Evolutionary conservation across 768 basidiomycete species (phyloP).

Genomic region (Calocera cornea): DNA sequence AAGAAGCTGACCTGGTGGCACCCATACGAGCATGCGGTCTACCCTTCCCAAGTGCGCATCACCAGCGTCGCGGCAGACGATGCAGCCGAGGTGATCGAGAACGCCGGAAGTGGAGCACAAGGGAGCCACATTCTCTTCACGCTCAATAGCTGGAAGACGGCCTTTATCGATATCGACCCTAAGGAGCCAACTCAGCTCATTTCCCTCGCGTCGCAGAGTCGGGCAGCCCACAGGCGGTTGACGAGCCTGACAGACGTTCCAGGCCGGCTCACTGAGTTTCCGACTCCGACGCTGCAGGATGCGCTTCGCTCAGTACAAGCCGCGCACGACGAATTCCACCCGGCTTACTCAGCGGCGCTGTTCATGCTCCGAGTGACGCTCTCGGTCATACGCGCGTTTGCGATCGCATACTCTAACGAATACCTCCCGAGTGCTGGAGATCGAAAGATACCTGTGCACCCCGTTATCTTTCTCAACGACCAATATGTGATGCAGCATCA

Average conservation of each 20-base stretch:
- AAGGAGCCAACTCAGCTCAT: not conserved
- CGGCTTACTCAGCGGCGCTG: not conserved
- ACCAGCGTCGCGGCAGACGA: conserved; percentile 1
- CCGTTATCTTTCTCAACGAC: not conserved
- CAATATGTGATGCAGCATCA: not conserved
- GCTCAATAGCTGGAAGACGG: not conserved
- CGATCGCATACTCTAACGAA: not conserved
- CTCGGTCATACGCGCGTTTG: not conserved
- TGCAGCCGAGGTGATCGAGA: not conserved
- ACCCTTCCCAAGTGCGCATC: not conserved
- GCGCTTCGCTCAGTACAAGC: not conserved
- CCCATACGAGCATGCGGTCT: not conserved
- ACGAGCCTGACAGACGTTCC: not conserved
- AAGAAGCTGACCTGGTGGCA: conserved; percentile 3
- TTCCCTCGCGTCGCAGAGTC: not conserved
- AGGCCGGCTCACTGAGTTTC: not conserved
- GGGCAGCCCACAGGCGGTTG: not conserved
- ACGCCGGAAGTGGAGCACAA: not conserved
- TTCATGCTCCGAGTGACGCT: not conserved
- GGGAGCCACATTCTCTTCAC: conserved; percentile 1
- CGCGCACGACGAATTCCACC: not conserved
- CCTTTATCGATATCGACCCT: not conserved
- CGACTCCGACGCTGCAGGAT: not conserved
- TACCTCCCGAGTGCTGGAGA: not conserved
- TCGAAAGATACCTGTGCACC: not conserved